Evolutionary conservation across 352 stramenopile species (phyloP).

Genomic region (Phytophthora melonis): DNA sequence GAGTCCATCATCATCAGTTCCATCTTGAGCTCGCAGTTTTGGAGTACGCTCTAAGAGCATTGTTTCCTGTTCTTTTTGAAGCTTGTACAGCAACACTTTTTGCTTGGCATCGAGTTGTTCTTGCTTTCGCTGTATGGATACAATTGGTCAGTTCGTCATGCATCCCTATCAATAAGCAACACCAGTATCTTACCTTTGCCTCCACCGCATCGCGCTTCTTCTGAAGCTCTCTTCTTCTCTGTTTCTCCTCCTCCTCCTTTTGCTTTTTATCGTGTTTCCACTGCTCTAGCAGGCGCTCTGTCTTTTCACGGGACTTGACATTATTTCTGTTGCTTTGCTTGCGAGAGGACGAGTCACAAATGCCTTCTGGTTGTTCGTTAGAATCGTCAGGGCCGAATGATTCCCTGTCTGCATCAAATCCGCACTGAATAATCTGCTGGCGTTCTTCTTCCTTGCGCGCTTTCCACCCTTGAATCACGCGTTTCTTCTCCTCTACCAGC

Average conservation of each 20-base stretch:
- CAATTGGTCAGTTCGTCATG: neutral
- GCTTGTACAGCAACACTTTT: slow-evolving; percentile 76
- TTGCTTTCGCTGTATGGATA: slow-evolving; percentile 52
- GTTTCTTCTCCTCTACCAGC: slow-evolving; percentile 71
- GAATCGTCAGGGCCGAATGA: slow-evolving; percentile 1
- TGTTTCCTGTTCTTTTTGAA: slow-evolving; percentile 79
- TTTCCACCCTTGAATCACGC: slow-evolving; percentile 67
- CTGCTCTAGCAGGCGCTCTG: slow-evolving; percentile 37
- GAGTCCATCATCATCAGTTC: slow-evolving; percentile 16
- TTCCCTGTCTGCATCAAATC: slow-evolving; percentile 38
- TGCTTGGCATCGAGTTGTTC: slow-evolving; percentile 78
- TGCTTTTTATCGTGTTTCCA: slow-evolving; percentile 63
- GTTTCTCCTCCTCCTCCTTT: slow-evolving; percentile 36
- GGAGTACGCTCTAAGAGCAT: slow-evolving; percentile 24
- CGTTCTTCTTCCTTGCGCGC: slow-evolving; percentile 56
- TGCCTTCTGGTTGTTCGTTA: neutral
- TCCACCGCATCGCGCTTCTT: slow-evolving; percentile 50
- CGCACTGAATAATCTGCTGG: slow-evolving; percentile 51
- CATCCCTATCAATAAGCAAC: neutral
- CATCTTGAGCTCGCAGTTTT: slow-evolving; percentile 20
- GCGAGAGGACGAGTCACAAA: slow-evolving; percentile 1
- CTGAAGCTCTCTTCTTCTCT: slow-evolving; percentile 41
- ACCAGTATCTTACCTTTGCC: slow-evolving; percentile 51
- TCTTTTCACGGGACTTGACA: slow-evolving; percentile 36
- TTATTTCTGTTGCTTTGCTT: slow-evolving; percentile 14